Evolutionary conservation across 352 stramenopile species (phyloP), one percentile per base, ranked within the genome.

Genomic region (Globisporangium radiosum): DNA sequence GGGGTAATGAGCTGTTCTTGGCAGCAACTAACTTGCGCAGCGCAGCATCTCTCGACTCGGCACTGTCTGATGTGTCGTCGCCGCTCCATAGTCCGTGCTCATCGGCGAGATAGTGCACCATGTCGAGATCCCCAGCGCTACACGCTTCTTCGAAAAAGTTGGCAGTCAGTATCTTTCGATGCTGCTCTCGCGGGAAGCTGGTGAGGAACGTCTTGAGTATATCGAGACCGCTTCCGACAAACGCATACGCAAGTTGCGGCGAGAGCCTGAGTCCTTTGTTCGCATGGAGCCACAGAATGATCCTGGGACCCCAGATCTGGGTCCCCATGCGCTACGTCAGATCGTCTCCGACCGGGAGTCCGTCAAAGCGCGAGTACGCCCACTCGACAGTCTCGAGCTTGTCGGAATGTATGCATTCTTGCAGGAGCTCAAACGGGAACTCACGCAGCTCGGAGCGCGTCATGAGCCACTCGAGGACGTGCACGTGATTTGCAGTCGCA

Each of bases 251-350:
- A 13, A 57, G 47, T 1, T 37, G 19, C n/a, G 15, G 17, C 1
- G 44, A 3, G 33, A 56, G 4, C 0, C 39, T 1, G 1, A 48
- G 17, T 10, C 52, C 52, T 36, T 48, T 56, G 37, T 47, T 19
- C 10, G 47, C 42, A 15, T 50, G 53, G 19, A 57, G 53, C 42
- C 53, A 57, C 53, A 57, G 40, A 10, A 7, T 1, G 2, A 50
- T 14, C 17, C 49, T 25, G 39, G 40, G 11, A 4, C 3, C 5
- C 2, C 9, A 19, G 9, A 57, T 48, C 3, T 43, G 10, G 7
- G 7, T 10, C 10, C n/a, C 38, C 10, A 48, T 57, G 52, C 38
- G 39, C 0, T 48, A 11, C 8, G 14, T 48, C 4, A 57, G 17
- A 4, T n/a, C n/a, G 9, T 33, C 17, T 39, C 40, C 38, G 7